Conservation (phyloP, 352 stramenopile species). For the Phytophthora cryptogea region DNA sequence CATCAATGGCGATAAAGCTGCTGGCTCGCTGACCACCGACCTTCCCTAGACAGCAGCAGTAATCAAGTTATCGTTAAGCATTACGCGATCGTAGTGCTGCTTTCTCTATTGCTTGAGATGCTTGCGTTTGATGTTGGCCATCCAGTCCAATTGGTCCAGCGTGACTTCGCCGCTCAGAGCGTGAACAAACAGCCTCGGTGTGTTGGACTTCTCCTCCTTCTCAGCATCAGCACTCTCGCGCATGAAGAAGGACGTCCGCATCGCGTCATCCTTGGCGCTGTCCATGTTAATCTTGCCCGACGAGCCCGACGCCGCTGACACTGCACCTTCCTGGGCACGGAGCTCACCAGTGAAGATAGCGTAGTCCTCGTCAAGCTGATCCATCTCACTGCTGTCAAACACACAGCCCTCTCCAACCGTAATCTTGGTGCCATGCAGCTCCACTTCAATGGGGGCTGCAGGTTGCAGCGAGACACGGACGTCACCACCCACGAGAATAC, state of each 20-base stretch:
- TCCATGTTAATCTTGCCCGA: conserved; percentile 80
- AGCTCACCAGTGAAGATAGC: conserved; percentile 66
- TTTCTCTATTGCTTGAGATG: conserved; percentile 46
- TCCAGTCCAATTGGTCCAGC: conserved; percentile 76
- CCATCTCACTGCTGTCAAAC: conserved; percentile 56
- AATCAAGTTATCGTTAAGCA: neutral
- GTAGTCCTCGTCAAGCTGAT: conserved; percentile 81
- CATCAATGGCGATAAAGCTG: neutral
- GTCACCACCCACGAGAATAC: conserved; percentile 69
- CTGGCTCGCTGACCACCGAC: neutral
- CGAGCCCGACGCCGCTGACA: conserved; percentile 9
- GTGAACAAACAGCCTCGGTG: conserved; percentile 53
- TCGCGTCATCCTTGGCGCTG: conserved; percentile 64
- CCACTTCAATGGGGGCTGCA: conserved; percentile 53
- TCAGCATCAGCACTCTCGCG: conserved; percentile 25
- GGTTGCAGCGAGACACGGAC: conserved; percentile 71
- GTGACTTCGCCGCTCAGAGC: conserved; percentile 43
- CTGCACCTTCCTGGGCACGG: conserved; percentile 20
- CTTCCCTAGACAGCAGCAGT: neutral
- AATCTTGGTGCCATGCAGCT: conserved; percentile 67
- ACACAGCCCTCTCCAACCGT: conserved; percentile 40
- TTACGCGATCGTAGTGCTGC: neutral
- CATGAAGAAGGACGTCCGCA: conserved; percentile 86
- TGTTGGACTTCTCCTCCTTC: conserved; percentile 8
- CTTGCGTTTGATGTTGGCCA: conserved; percentile 82